Evolutionary conservation across 202 grass and related monocot species (phyloP).

Genomic region (Carex sylvatica): DNA sequence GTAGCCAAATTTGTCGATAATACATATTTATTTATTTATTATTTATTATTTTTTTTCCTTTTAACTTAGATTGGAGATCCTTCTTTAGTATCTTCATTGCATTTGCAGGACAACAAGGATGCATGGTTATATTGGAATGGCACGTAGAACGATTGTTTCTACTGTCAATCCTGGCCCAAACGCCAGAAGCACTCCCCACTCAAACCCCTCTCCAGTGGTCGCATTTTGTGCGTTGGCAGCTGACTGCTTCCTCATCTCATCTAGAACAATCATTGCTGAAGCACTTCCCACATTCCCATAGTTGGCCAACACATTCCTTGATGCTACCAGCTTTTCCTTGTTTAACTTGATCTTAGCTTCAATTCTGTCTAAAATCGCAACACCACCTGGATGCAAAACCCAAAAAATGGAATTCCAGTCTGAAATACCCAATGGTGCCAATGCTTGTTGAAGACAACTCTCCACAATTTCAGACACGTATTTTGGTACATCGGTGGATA

Average conservation of each 20-base stretch:
- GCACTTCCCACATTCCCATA: conserved; percentile 33
- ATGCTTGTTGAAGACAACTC: background rate
- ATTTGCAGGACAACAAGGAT: background rate
- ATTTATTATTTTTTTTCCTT: no score
- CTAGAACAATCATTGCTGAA: conserved; percentile 13
- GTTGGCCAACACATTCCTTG: conserved; percentile 28
- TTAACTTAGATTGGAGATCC: no score
- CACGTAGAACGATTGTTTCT: conserved; percentile 27
- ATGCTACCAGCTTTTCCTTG: conserved; percentile 12
- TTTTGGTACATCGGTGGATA: conserved; percentile 54
- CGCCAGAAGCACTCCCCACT: conserved; percentile 13
- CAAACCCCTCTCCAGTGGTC: conserved; percentile 18
- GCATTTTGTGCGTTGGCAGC: background rate
- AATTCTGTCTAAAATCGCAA: conserved; percentile 22
- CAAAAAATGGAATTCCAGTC: conserved; percentile 4
- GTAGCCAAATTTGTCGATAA: no score
- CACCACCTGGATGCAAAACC: conserved; percentile 34
- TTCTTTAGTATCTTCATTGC: background rate
- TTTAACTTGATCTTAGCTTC: background rate
- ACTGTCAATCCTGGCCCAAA: conserved; percentile 37
- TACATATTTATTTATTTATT: no score
- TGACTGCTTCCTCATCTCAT: conserved; percentile 32
- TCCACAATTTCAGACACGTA: conserved; percentile 59
- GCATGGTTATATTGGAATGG: background rate
- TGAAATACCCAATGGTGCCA: background rate